These are phyloP conservation scores for Plasmopara viticola DNA, from an alignment of 352 stramenopile species.

Conservation along the genomic window DNA sequence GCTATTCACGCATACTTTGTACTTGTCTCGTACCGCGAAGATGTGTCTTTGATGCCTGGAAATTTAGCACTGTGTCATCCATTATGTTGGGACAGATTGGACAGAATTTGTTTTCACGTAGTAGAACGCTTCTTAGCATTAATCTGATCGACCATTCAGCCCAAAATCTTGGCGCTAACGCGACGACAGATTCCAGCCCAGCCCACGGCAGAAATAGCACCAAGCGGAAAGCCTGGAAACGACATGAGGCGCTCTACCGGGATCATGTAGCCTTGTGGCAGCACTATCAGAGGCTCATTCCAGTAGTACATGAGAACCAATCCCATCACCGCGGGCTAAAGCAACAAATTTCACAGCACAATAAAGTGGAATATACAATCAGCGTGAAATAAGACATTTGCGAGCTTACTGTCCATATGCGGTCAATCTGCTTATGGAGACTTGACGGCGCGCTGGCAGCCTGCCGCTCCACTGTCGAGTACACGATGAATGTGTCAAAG, in stretches of 20 bases:
- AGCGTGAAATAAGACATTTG: neutral
- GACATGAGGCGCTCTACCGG: slow-evolving; percentile 70
- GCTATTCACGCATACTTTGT: slow-evolving; percentile 26
- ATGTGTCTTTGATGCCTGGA: neutral
- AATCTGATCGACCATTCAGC: slow-evolving; percentile 19
- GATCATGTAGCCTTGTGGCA: slow-evolving; percentile 73
- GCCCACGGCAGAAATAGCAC: slow-evolving; percentile 64
- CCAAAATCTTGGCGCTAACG: slow-evolving; percentile 60
- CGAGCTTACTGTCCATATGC: slow-evolving; percentile 56
- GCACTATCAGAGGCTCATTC: slow-evolving; percentile 59
- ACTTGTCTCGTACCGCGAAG: neutral
- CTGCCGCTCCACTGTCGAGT: slow-evolving; percentile 52
- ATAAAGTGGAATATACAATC: neutral
- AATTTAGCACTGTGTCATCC: neutral
- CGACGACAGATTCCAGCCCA: slow-evolving; percentile 74
- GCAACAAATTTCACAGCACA: slow-evolving; percentile 1
- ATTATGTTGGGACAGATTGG: neutral
- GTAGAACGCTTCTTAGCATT: neutral
- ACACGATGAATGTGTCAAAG: slow-evolving; percentile 7
- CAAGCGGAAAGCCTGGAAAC: slow-evolving; percentile 71
- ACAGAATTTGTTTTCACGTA: neutral
- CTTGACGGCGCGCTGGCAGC: slow-evolving; percentile 55
- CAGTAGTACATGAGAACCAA: slow-evolving; percentile 63
- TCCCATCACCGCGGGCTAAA: slow-evolving; percentile 52
- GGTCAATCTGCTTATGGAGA: slow-evolving; percentile 69